Evolutionary conservation across 2,329 filamentous ascomycete species (phyloP).

Genomic region (Curvularia spicifera): DNA sequence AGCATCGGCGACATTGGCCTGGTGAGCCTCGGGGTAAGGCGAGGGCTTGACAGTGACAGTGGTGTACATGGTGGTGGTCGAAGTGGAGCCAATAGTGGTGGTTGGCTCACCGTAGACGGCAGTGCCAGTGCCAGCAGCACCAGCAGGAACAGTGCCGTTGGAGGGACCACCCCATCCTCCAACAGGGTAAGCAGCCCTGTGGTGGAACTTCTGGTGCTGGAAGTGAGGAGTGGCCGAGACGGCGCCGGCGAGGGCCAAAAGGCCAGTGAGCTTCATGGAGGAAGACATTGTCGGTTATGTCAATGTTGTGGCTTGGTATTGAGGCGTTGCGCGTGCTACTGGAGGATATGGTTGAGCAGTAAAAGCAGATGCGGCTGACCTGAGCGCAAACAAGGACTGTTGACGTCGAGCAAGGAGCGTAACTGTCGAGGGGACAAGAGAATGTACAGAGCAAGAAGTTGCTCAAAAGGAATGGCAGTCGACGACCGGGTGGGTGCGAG

Average conservation of each 20-base stretch:
- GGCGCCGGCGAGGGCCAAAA: conserved; percentile 53
- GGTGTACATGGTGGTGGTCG: conserved; percentile 40
- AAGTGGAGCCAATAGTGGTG: conserved; percentile 33
- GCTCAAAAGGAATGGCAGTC: conserved; percentile 17
- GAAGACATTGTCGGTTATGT: conserved; percentile 45
- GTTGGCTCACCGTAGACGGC: conserved; percentile 28
- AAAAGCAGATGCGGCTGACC: conserved; percentile 18
- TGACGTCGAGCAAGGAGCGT: conserved; percentile 19
- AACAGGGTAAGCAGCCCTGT: conserved; percentile 38
- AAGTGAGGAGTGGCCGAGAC: conserved; percentile 50
- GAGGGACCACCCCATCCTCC: conserved; percentile 38
- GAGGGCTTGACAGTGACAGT: conserved; percentile 31
- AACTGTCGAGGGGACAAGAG: conserved; percentile 10
- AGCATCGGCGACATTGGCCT: conserved; percentile 29
- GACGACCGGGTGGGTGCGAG: conserved; percentile 14
- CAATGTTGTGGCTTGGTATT: conserved; percentile 1
- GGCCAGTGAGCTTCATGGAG: conserved; percentile 48
- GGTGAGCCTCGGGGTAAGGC: conserved; percentile 16
- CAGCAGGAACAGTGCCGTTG: conserved; percentile 34
- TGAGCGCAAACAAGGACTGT: conserved; percentile 19
- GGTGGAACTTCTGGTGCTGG: conserved; percentile 39
- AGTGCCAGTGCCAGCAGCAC: conserved; percentile 28
- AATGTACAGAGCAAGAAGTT: conserved; percentile 20
- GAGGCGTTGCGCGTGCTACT: conserved; percentile 9
- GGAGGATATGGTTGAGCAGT: conserved; percentile 11